A percentile compares a stretch with the other conserved stretches of the same genome.
These are phyloP conservation scores for Tricholoma sp. DNA, from an alignment of 768 basidiomycete species.

Conservation along the genomic window DNA sequence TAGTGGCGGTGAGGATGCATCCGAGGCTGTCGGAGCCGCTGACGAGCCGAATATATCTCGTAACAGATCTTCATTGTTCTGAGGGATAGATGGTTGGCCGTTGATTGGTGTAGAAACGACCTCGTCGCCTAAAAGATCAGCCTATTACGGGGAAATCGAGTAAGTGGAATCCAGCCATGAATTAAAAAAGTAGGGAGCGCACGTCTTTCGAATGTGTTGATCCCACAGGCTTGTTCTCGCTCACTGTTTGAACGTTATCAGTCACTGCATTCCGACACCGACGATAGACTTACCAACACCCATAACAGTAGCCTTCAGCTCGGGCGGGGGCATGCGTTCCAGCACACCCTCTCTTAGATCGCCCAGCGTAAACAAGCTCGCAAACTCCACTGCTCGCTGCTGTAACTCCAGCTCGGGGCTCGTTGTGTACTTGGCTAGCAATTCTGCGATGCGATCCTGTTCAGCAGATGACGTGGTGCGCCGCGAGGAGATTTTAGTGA, in stretches of 20 bases:
- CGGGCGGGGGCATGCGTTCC: conserved; percentile 98
- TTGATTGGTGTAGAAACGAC: conserved; percentile 34
- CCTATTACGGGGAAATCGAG: conserved; percentile 27
- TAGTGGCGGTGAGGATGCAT: conserved; percentile 36
- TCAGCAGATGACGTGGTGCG: conserved; percentile 58
- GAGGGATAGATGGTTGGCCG: conserved; percentile 37
- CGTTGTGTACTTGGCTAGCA: conserved; percentile 78
- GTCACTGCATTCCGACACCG: neutral
- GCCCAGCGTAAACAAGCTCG: conserved; percentile 72
- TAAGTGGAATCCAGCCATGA: conserved; percentile 5
- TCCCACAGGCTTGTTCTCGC: conserved; percentile 95
- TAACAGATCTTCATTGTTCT: conserved; percentile 80
- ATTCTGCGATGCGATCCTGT: conserved; percentile 72
- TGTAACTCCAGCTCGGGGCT: conserved; percentile 93
- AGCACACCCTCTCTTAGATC: conserved; percentile 80
- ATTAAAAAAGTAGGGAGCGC: conserved; percentile 12
- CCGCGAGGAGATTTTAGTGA: conserved; percentile 88
- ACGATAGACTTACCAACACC: conserved; percentile 62
- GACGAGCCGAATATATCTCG: conserved; percentile 84
- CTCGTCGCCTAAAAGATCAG: conserved; percentile 83
- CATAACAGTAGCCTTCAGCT: conserved; percentile 95
- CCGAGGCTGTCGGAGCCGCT: conserved; percentile 31
- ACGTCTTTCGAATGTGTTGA: conserved; percentile 81
- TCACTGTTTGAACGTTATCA: conserved; percentile 46
- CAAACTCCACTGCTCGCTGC: conserved; percentile 94